A percentile compares a stretch with the other conserved stretches of the same genome.
These are phyloP conservation scores for Mesotaenium endlicherianum DNA, from an alignment of 139 green algal species.

Conservation along the genomic window DNA sequence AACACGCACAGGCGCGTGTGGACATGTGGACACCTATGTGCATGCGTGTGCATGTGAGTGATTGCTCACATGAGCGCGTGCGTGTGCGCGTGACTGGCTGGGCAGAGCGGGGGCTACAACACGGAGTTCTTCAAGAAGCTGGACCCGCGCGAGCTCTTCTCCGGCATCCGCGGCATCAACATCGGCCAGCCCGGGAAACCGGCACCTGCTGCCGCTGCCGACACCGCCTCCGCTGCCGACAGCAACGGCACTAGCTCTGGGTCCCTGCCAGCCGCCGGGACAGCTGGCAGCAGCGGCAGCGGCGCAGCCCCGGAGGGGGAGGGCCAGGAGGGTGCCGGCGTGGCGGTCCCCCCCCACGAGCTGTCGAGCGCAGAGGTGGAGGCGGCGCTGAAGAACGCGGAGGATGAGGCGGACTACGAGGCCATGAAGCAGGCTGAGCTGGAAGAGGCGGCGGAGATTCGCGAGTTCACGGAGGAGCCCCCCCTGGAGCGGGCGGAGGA, in stretches of 20 bases:
- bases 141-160: constrained; percentile 44
- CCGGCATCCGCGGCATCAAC: neutral
- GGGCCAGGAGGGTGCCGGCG: neutral
- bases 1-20: too few species aligned
- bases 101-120: constrained; percentile 45
- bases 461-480: constrained; percentile 43
- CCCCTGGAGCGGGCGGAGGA: neutral
- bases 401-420: constrained; percentile 43
- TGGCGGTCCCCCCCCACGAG: neutral
- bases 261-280: neutral
- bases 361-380: constrained; percentile 23
- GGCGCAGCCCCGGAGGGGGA: neutral
- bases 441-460: constrained; percentile 32
- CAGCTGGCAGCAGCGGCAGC: neutral
- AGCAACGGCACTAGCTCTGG: too few species aligned
- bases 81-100: neutral
- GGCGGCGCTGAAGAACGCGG: constrained; percentile 21
- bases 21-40: too few species aligned
- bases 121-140: constrained; percentile 52
- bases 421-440: constrained; percentile 15
- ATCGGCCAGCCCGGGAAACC: neutral
- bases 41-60: neutral
- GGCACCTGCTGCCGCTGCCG: neutral
- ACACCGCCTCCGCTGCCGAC: neutral
- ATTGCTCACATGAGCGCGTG: neutral